Evolutionary conservation across 495 filamentous ascomycete species (phyloP), one percentile per base, ranked within the genome.

Genomic region (Podospora australis): DNA sequence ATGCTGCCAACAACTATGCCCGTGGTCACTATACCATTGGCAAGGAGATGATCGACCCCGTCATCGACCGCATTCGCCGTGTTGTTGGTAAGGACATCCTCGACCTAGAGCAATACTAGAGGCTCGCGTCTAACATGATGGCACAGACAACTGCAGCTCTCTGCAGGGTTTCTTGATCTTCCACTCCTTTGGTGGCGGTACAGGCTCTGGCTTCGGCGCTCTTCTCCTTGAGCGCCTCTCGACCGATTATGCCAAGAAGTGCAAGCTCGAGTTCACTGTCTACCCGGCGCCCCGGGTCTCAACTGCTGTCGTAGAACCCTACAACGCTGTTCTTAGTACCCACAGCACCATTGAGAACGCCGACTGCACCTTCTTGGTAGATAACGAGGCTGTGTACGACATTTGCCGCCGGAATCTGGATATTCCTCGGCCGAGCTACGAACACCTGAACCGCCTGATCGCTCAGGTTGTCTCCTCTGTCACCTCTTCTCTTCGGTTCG

Each of bases 1-100:
- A 95, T 79, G 88, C 88, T 47, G 87, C 88, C 62, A 95, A 94
- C 70, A 95, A 95, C 78, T 95, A 95, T 73, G 88, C 88, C 54
- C 86, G 88, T 74, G 88, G 88, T 52, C 88, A 95, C 68, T 95
- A 95, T 68, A 95, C 88, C 40, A 83, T 92, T 56, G 88, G 88
- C 69, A 95, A 92, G 77, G 88, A 94, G 72, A 77, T 92, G 64
- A 82, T 88, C 42, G 88, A 91, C 59, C 80, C 74, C 47, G 87
- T 90, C 53, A 74, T 90, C 56, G 87, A 94, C 60, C 84, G 85
- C 61, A 83, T 95, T 62, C 86, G 88, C 56, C 87, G 84, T 62
- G 82, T 92, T 67, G 77, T 78, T 63, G 87, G 86, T 89, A 72
- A 51, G 50, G 20, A 7, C 24, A 24, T 23, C 49, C 20, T 23